phyloP scores from a whole-genome alignment of 371 early-diverging fungal genomes.

The Parasitella parasitica region DNA sequence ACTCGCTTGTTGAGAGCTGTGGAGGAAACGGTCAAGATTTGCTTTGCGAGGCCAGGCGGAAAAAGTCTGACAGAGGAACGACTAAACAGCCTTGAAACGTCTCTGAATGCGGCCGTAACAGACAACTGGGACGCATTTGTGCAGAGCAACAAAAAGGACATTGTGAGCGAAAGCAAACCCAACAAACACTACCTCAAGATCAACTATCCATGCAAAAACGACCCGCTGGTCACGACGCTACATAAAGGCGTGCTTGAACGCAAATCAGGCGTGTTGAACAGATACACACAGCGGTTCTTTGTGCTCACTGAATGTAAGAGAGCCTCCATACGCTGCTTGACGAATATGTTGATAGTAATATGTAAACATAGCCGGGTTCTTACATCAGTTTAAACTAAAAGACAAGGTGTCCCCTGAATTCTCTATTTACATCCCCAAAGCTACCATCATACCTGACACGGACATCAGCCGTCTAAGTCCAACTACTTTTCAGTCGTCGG shows the following conservation, averaged over 20 bases:
- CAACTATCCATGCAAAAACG: constrained; percentile 38
- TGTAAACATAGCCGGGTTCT: constrained; percentile 28
- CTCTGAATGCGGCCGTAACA: constrained; percentile 16
- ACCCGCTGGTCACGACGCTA: constrained; percentile 38
- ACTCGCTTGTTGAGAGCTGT: constrained; percentile 14
- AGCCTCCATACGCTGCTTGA: neutral
- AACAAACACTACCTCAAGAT: constrained; percentile 37
- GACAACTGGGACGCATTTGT: constrained; percentile 25
- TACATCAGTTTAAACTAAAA: constrained; percentile 38
- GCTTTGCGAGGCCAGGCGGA: constrained; percentile 18
- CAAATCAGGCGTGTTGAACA: constrained; percentile 32
- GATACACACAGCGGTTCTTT: constrained; percentile 31
- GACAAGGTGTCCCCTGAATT: constrained; percentile 40
- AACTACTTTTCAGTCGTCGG: neutral
- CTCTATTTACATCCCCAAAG: constrained; percentile 34
- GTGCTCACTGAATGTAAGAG: constrained; percentile 38
- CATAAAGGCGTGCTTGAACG: constrained; percentile 39
- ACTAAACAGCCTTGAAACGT: constrained; percentile 6
- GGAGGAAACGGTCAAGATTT: constrained; percentile 21
- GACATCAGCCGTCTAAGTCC: neutral
- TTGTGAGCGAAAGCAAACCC: constrained; percentile 31
- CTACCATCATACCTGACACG: constrained; percentile 11
- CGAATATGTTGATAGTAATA: neutral
- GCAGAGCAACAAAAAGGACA: constrained; percentile 30
- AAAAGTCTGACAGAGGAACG: constrained; percentile 14